Percentiles rank a stretch among this genome's conserved stretches.
Evolutionary conservation across 805 yeast species (phyloP).

Genomic region (Myxozyma nipponensis): DNA sequence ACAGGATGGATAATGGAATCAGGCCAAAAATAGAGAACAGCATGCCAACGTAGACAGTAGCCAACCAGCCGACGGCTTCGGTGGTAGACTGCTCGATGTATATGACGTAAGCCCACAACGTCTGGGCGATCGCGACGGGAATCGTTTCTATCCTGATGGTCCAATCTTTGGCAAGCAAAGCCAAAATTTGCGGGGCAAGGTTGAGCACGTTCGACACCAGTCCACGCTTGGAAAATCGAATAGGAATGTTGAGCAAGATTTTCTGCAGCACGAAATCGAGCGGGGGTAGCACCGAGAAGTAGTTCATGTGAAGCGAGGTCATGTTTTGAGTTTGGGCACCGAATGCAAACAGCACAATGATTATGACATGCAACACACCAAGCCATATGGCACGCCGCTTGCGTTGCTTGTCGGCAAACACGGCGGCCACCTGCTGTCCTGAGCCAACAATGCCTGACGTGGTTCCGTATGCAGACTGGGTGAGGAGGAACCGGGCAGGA

Average conservation of each 20-base stretch:
- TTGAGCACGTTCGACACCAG: slow-evolving; percentile 14
- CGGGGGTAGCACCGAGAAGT: slow-evolving; percentile 26
- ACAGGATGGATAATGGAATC: slow-evolving; percentile 2
- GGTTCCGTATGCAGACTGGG: slow-evolving; percentile 1
- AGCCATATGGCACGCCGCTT: slow-evolving; percentile 16
- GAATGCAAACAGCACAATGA: slow-evolving; percentile 5
- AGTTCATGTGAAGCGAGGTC: slow-evolving; percentile 26
- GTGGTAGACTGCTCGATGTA: slow-evolving; percentile 25
- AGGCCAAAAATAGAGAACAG: slow-evolving; percentile 10
- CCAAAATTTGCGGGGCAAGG: slow-evolving; percentile 17
- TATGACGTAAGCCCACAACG: slow-evolving; percentile 16
- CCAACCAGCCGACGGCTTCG: slow-evolving; percentile 24
- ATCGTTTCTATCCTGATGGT: slow-evolving; percentile 14
- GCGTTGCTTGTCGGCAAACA: slow-evolving; percentile 15
- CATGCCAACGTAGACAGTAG: slow-evolving; percentile 24
- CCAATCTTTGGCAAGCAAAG: slow-evolving; percentile 23
- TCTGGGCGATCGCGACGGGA: slow-evolving; percentile 20
- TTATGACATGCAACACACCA: slow-evolving; percentile 15
- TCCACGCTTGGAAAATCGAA: slow-evolving; percentile 10
- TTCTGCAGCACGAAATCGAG: slow-evolving; percentile 20
- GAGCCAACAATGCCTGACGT: slow-evolving; percentile 8
- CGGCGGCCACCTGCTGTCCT: slow-evolving; percentile 14
- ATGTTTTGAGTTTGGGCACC: slow-evolving; percentile 19
- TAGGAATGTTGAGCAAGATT: slow-evolving; percentile 13
- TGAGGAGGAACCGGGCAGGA: slow-evolving; percentile 7